Conservation (phyloP, 495 filamentous ascomycete genomes). For the Neurospora sublineolata region DNA sequence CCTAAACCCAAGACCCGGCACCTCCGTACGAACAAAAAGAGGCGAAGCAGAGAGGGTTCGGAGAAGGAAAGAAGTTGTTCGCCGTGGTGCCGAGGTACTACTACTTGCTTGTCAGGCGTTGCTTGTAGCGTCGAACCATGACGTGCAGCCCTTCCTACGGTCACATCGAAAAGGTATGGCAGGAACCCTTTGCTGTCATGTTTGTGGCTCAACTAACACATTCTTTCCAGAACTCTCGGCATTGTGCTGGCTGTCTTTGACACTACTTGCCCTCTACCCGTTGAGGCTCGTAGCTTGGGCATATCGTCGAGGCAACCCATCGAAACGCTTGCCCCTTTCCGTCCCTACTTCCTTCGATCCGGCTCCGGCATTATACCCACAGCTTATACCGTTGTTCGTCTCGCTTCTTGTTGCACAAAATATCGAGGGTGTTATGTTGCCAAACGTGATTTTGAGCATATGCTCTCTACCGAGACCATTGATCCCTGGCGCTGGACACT, state of each 20-base stretch:
- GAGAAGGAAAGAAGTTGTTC: slow-evolving; percentile 31
- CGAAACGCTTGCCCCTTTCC: slow-evolving; percentile 27
- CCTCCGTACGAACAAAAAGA: slow-evolving; percentile 5
- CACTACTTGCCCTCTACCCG: slow-evolving; percentile 34
- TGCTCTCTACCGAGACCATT: slow-evolving; percentile 62
- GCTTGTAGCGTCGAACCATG: slow-evolving; percentile 20
- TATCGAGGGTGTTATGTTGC: slow-evolving; percentile 45
- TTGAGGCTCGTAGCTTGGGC: slow-evolving; percentile 32
- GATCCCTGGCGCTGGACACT: slow-evolving; percentile 48
- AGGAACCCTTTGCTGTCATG: too few species aligned
- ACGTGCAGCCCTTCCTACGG: slow-evolving; percentile 16
- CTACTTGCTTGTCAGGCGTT: slow-evolving; percentile 34
- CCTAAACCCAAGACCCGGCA: not conserved
- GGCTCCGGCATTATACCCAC: slow-evolving; percentile 80
- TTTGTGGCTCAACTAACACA: not conserved
- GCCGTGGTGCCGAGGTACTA: slow-evolving; percentile 33
- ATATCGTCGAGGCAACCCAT: slow-evolving; percentile 25
- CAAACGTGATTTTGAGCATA: slow-evolving; percentile 73
- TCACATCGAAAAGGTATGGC: slow-evolving; percentile 9
- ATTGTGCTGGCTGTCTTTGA: slow-evolving; percentile 8
- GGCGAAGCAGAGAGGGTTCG: slow-evolving; percentile 22
- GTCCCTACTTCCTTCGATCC: slow-evolving; percentile 76
- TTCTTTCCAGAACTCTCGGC: slow-evolving; percentile 19
- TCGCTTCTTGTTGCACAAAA: slow-evolving; percentile 60
- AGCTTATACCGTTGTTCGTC: slow-evolving; percentile 62